Conservation (phyloP, 495 filamentous ascomycete genomes). For the Achaetomiella virescens region DNA sequence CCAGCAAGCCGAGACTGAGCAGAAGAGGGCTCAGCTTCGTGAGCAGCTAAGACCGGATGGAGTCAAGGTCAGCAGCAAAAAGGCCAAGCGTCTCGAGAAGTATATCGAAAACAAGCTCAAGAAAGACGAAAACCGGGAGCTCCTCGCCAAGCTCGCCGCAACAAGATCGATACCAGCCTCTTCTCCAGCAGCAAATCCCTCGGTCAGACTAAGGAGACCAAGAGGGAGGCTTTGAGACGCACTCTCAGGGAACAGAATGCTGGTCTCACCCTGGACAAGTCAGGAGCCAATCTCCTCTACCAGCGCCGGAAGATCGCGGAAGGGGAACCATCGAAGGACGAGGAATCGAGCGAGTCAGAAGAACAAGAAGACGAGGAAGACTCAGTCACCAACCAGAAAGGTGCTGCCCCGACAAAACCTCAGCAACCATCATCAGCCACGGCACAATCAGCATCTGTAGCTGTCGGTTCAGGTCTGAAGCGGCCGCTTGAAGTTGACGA, state of each 20-base stretch:
- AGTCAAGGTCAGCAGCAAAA: constrained; percentile 78
- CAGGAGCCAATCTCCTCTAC: constrained; percentile 33
- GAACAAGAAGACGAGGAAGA: constrained; percentile 26
- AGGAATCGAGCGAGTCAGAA: constrained; percentile 26
- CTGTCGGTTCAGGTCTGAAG: constrained; percentile 75
- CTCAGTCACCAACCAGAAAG: constrained; percentile 6
- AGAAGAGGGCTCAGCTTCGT: constrained; percentile 50
- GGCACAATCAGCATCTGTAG: not conserved
- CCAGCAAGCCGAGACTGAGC: constrained; percentile 60
- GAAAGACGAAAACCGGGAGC: constrained; percentile 84
- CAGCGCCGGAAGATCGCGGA: constrained; percentile 16
- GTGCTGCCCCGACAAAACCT: not conserved
- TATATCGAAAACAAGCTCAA: constrained; percentile 95
- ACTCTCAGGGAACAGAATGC: constrained; percentile 53
- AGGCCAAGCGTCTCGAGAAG: constrained; percentile 89
- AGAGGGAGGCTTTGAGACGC: constrained; percentile 56
- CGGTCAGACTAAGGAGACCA: constrained; percentile 59
- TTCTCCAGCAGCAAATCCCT: constrained; percentile 70
- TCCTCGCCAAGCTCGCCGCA: constrained; percentile 75
- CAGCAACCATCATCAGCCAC: constrained; percentile 3
- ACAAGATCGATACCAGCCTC: constrained; percentile 74
- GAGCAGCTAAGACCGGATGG: constrained; percentile 63
- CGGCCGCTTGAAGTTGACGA: constrained; percentile 73
- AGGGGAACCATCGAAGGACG: constrained; percentile 12
- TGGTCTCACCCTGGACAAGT: constrained; percentile 47